Conservation (phyloP, 768 basidiomycete species). For the Clitopilus passeckerianus region DNA sequence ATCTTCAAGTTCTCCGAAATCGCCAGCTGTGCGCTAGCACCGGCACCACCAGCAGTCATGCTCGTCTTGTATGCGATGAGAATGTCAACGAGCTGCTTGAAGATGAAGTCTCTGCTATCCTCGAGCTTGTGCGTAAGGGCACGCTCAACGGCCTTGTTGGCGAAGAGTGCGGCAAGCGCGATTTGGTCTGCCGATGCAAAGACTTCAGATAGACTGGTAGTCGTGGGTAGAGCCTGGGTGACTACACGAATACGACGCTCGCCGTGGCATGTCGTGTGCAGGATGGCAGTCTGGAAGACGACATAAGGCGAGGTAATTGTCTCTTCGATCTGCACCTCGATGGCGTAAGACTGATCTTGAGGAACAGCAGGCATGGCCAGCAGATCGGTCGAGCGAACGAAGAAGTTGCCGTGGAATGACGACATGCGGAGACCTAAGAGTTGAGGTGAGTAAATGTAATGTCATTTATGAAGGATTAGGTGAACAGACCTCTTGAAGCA, state of each 20-base stretch:
- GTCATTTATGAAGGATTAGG: neutral
- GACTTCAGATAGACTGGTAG: constrained; percentile 81
- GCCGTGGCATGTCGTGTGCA: constrained; percentile 92
- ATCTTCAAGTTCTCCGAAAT: constrained; percentile 93
- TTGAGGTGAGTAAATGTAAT: constrained; percentile 2
- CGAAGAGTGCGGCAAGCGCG: constrained; percentile 76
- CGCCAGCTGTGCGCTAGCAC: constrained; percentile 91
- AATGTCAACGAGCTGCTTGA: constrained; percentile 81
- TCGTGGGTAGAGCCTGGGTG: constrained; percentile 84
- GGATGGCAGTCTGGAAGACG: constrained; percentile 89
- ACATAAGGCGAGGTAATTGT: constrained; percentile 87
- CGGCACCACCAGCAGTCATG: constrained; percentile 91
- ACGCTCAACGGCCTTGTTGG: constrained; percentile 92
- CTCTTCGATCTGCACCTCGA: constrained; percentile 95
- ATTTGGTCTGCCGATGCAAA: constrained; percentile 90
- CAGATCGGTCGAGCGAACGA: constrained; percentile 94
- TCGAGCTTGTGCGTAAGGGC: constrained; percentile 82
- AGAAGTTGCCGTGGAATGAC: constrained; percentile 98
- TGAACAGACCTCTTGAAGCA: constrained; percentile 75
- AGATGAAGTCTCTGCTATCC: constrained; percentile 81
- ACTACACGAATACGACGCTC: constrained; percentile 91
- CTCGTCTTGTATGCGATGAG: constrained; percentile 89
- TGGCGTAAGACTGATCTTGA: constrained; percentile 91
- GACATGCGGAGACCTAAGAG: constrained; percentile 85
- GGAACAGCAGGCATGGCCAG: constrained; percentile 97